A percentile compares a stretch with the other conserved stretches of the same genome.
Evolutionary conservation across 352 stramenopile species (phyloP).

Genomic region (Bremia lactucae): DNA sequence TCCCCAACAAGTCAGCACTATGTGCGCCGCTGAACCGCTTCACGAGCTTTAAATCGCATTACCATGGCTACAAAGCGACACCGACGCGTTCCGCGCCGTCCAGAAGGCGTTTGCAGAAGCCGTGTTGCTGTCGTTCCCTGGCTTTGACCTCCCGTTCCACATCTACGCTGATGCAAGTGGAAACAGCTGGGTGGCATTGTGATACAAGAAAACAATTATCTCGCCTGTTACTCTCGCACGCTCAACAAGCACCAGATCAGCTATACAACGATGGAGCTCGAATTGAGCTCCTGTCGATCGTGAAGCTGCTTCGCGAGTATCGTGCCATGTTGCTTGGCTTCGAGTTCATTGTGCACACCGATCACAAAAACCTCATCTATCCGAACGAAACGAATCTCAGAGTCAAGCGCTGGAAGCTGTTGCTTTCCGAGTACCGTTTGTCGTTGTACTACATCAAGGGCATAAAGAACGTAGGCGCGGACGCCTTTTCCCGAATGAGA

Average conservation of each 20-base stretch:
- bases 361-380: not conserved
- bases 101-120: not conserved
- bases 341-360: not conserved
- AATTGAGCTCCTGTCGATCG: not conserved
- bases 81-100: not conserved
- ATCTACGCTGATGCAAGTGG: not conserved
- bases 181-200: not conserved
- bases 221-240: not conserved
- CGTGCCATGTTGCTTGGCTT: not conserved
- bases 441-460: not conserved
- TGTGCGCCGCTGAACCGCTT: too few species aligned
- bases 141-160: not conserved
- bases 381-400: not conserved
- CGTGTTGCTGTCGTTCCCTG: not conserved
- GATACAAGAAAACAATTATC: not conserved
- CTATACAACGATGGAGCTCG: not conserved
- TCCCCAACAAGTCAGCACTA: too few species aligned
- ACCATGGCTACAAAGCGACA: not conserved
- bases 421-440: not conserved
- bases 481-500: too few species aligned
- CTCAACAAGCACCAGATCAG: not conserved
- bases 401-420: not conserved
- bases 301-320: not conserved
- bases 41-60: not conserved
- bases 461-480: not conserved